Evolutionary conservation across 192 early-diverging fungal genomes (phyloP), one percentile per base, ranked within the genome.

Genomic region (Gonapodya prolifera): DNA sequence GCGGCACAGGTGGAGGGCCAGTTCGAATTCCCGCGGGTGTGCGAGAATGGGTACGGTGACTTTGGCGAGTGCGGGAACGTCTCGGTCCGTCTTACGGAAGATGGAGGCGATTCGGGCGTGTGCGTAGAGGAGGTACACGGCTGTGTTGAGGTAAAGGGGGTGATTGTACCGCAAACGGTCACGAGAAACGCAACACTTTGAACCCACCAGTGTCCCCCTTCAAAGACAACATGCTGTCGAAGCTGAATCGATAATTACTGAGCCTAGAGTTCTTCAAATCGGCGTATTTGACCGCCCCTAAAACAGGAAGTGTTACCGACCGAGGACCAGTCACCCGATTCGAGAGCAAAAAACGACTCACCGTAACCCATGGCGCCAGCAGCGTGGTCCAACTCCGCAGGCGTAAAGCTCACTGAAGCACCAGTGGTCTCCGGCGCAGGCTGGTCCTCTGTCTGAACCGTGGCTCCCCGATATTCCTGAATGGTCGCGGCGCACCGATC

Each of bases 101-200:
- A 99, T 92, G 78, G 96, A 97, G 85, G 93, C 94, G 35, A 97
- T 85, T 81, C 98, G 96, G 34, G 98, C 90, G 82, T 99, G 96
- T n/a, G 96, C 92, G 82, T 97, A 99, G 87, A 76, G 17, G 34
- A 76, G 32, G 35, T 35, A 74, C 8, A 78, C 71, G 28, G 32
- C 71, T n/a, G 45, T 69, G 45, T 69, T 69, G 45, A 8, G 13
- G 45, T 69, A 8, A n/a, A n/a, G 13, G 45, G 13, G n/a, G n/a
- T n/a, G n/a, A n/a, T n/a, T n/a, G n/a, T n/a, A n/a, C n/a, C n/a
- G n/a, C n/a, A n/a, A n/a, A n/a, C n/a, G n/a, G n/a, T n/a, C n/a
- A n/a, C n/a, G n/a, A n/a, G n/a, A n/a, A n/a, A n/a, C n/a, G n/a
- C n/a, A n/a, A n/a, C n/a, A n/a, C n/a, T n/a, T n/a, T 61, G 23